phyloP scores from a whole-genome alignment of 2,329 filamentous ascomycete genomes.

The Neurospora sp. region DNA sequence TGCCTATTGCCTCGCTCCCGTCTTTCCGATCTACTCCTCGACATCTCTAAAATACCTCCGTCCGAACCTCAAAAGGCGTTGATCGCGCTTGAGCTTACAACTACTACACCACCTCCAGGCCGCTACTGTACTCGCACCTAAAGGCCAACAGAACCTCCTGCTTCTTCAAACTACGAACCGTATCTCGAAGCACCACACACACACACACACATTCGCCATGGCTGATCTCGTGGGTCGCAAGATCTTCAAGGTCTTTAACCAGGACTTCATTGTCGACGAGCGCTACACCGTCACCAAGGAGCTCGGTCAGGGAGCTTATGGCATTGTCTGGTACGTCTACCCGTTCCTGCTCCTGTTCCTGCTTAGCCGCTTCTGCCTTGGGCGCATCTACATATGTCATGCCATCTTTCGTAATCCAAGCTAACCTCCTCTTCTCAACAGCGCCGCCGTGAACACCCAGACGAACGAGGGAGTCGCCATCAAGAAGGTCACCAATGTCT shows the following conservation, averaged over 20 bases:
- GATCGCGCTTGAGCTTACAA: background rate
- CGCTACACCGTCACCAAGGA: constrained; percentile 98
- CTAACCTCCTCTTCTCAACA: constrained; percentile 28
- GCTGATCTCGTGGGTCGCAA: constrained; percentile 50
- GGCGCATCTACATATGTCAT: background rate
- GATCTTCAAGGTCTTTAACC: constrained; percentile 99
- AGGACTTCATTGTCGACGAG: constrained; percentile 97
- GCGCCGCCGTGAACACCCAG: constrained; percentile 84
- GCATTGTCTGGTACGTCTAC: constrained; percentile 80
- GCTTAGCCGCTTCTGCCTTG: background rate
- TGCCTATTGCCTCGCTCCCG: background rate
- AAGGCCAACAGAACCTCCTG: background rate
- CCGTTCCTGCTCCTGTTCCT: constrained; percentile 1
- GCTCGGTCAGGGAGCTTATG: constrained; percentile 94
- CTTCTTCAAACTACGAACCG: background rate
- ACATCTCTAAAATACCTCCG: background rate
- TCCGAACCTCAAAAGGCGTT: background rate
- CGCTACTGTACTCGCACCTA: background rate
- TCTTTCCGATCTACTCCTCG: background rate
- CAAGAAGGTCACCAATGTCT: constrained; percentile 99
- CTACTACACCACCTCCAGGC: background rate
- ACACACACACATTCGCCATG: constrained; percentile 17
- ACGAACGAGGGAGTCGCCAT: constrained; percentile 92
- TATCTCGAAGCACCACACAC: background rate
- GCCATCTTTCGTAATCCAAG: background rate